Evolutionary conservation across 768 basidiomycete species (phyloP), one percentile per base, ranked within the genome.

Genomic region (Lactifluus volemus): DNA sequence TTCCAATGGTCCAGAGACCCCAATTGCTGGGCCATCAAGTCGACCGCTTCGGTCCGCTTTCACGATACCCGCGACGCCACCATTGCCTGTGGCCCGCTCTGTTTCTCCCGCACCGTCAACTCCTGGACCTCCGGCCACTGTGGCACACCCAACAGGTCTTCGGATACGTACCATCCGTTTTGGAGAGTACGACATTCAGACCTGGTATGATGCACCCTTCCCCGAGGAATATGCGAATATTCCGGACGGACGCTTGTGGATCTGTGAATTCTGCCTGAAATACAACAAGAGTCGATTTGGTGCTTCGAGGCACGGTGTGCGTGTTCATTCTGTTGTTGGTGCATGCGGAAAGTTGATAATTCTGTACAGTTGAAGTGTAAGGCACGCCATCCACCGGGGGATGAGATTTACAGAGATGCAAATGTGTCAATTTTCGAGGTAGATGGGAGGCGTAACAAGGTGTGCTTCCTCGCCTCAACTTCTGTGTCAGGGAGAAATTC

Each of bases 131-230:
- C 70, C 51, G 29, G 51, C 51, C 5, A 57, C 54, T 38, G 34
- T 56, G 9, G 49, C 52, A 9, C 69, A 60, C 63, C 68, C 56
- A 66, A 69, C 72, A 36, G 74, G 73, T 32, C 80, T 88, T 49
- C 85, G 86, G 65, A 97, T 96, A 78, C 87, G 84, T 58, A 84
- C 81, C 58, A 93, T 98, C 64, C 85, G 93, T 32, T 95, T 98
- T 67, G 95, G 95, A 30, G 79, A 83, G 58, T 95, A 79, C 70
- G 94, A 98, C 68, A 92, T 98, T 70, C 85, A 92, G 71, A 98
- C 97, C 3, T 99, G 97, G 97, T 98, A 92, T 72, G 93, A 97
- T 70, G 97, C 97, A 25, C 97, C 97, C 6, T 98, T 98, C 71
- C 96, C 97, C 0, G 96, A 98, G 70, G 97, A 99, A 72, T 98